Conservation (phyloP, 2,329 filamentous ascomycete species). For the Periconia sp. region DNA sequence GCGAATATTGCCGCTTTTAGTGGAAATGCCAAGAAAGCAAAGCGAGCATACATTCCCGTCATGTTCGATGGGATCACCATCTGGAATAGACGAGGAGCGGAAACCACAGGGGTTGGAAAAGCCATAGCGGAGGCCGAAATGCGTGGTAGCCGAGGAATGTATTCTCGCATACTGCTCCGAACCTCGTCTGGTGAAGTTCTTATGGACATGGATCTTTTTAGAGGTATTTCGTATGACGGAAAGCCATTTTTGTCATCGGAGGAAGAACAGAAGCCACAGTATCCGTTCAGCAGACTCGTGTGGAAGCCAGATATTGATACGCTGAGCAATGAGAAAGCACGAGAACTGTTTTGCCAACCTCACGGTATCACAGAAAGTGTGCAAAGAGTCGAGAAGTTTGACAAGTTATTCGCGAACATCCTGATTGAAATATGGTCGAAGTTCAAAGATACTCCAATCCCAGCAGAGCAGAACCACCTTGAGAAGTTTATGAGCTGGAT, state of each 20-base stretch:
- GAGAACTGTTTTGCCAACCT: constrained; percentile 5
- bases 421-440: constrained; percentile 1
- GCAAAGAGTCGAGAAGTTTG: background rate
- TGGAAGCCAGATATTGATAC: constrained; percentile 3
- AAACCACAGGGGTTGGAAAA: background rate
- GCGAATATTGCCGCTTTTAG: constrained; percentile 15
- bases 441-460: background rate
- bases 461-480: background rate
- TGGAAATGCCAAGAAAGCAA: constrained; percentile 11
- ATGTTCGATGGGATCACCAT: constrained; percentile 24
- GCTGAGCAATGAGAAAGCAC: constrained; percentile 3
- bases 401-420: constrained; percentile 1
- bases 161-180: constrained; percentile 6
- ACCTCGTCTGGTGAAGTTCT: constrained; percentile 4
- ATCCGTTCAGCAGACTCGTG: background rate
- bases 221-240: constrained; percentile 2
- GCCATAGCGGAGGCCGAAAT: constrained; percentile 10
- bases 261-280: background rate
- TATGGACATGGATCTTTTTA: constrained; percentile 10
- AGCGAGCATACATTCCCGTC: constrained; percentile 17
- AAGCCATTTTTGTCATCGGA: background rate
- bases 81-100: background rate
- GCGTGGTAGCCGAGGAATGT: constrained; percentile 8
- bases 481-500: constrained; percentile 5
- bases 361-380: background rate